Evolutionary conservation across 495 filamentous ascomycete species (phyloP).

Genomic region (Penicillium subrubescens): DNA sequence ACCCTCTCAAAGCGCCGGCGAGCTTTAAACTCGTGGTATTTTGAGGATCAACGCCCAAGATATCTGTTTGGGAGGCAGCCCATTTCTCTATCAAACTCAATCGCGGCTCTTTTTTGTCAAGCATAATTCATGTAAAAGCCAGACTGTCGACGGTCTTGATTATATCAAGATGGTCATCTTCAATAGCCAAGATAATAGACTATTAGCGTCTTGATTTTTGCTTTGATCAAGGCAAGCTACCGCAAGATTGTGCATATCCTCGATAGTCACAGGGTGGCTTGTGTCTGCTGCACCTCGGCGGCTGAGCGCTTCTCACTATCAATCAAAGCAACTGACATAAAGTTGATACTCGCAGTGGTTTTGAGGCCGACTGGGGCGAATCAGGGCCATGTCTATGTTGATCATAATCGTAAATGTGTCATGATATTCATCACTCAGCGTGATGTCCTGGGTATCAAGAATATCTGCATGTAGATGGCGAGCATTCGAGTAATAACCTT

Average conservation of each 20-base stretch:
- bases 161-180: not conserved
- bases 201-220: not conserved
- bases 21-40: too few relatives aligned
- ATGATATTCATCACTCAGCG: not conserved
- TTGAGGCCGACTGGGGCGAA: too few relatives aligned
- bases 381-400: not conserved
- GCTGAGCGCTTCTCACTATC: not conserved
- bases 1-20: not conserved
- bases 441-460: not conserved
- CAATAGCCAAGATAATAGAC: not conserved
- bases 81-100: not conserved
- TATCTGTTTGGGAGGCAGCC: not conserved
- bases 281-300: not conserved
- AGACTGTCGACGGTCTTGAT: not conserved
- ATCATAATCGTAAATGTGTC: not conserved
- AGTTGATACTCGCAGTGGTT: not conserved
- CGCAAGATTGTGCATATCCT: not conserved
- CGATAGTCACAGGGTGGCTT: not conserved
- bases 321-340: not conserved
- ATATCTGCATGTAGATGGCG: not conserved
- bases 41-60: not conserved
- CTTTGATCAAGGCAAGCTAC: not conserved
- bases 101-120: not conserved
- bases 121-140: not conserved
- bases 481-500: not conserved